Conservation (phyloP, 2,329 filamentous ascomycete species). For the Fusarium tjaetaba region DNA sequence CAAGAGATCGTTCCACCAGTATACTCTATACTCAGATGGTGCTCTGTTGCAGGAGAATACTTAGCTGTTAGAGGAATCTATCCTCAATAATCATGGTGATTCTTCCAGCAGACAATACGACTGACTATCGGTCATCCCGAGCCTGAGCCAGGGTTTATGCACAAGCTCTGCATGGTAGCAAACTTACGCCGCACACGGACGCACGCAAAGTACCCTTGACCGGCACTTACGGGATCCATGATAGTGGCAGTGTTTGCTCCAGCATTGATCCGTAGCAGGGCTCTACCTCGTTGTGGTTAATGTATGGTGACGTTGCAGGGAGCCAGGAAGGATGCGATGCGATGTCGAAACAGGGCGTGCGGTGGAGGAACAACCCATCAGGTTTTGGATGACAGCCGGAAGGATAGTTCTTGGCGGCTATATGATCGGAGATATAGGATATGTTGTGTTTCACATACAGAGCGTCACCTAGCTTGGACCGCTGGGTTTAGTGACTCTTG, state of each 20-base stretch:
- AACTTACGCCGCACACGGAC: constrained; percentile 2
- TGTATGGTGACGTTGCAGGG: constrained; percentile 2
- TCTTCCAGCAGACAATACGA: constrained; percentile 8
- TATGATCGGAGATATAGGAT: not conserved
- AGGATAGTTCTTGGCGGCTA: not conserved
- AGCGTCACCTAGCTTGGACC: not conserved
- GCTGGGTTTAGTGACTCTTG: not conserved
- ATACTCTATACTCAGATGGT: not conserved
- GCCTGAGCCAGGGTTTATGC: not conserved
- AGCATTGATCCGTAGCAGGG: not conserved
- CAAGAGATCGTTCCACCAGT: not conserved
- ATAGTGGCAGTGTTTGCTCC: not conserved
- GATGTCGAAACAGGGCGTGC: not conserved
- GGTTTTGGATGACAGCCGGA: not conserved
- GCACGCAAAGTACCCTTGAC: not conserved
- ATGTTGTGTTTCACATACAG: not conserved
- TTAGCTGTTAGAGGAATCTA: not conserved
- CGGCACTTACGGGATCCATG: not conserved
- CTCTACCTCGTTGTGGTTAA: constrained; percentile 17
- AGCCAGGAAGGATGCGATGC: not conserved
- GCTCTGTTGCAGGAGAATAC: not conserved
- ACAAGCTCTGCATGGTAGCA: not conserved
- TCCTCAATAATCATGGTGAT: not conserved
- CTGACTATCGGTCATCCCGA: constrained; percentile 10
- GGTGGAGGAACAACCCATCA: not conserved